phyloP scores from a whole-genome alignment of 768 basidiomycete genomes.

The Pleurotus platypus region DNA sequence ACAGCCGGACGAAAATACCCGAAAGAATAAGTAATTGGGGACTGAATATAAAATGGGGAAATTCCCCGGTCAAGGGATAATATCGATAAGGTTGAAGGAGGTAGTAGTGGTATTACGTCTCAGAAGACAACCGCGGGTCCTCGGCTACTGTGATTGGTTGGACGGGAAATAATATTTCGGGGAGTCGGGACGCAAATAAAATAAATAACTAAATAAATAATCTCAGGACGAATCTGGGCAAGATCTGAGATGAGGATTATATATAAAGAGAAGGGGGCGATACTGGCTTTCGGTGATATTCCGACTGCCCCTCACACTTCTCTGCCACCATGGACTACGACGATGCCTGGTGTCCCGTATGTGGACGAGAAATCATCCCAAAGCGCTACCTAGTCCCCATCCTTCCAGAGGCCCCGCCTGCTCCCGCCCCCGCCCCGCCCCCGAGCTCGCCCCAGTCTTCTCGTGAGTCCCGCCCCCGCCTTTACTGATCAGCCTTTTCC shows the following conservation, averaged over 20 bases:
- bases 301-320: background rate
- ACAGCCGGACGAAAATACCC: no score
- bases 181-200: background rate
- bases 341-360: conserved; percentile 78
- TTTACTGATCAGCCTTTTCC: background rate
- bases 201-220: conserved; percentile 1
- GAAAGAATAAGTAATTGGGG: no score
- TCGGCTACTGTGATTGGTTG: background rate
- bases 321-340: conserved; percentile 37
- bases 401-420: conserved; percentile 18
- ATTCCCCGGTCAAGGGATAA: no score
- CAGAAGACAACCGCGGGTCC: background rate
- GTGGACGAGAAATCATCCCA: conserved; percentile 77
- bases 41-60: no score
- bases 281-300: background rate
- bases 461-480: conserved; percentile 26
- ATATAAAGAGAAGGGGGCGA: background rate
- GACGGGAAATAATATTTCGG: background rate
- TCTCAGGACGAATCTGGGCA: background rate
- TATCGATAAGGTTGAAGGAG: no score
- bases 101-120: no score
- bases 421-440: conserved; percentile 31
- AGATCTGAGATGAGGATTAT: conserved; percentile 20
- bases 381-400: conserved; percentile 59
- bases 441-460: conserved; percentile 32